Percentiles rank a stretch among this genome's conserved stretches.
Conservation (phyloP, 495 filamentous ascomycete species). For the Penicillium salamii region DNA sequence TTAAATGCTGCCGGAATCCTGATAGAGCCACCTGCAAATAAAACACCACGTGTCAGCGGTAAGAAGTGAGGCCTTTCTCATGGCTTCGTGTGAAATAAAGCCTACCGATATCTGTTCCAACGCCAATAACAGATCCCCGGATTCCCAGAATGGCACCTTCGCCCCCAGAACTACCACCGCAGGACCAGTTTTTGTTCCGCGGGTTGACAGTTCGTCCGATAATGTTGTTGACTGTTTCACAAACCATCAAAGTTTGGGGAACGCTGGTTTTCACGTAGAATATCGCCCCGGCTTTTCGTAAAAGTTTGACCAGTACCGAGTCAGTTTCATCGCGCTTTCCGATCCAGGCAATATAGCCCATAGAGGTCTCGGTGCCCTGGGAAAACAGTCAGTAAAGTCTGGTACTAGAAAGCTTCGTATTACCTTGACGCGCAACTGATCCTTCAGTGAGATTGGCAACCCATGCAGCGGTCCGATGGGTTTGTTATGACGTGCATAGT, state of each 20-base stretch:
- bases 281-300: slow-evolving; percentile 56
- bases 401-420: too few relatives aligned
- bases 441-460: too few relatives aligned
- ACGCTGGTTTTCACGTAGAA: slow-evolving; percentile 66
- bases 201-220: slow-evolving; percentile 52
- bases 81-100: too few relatives aligned
- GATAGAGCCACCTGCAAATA: slow-evolving; percentile 66
- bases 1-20: slow-evolving; percentile 66
- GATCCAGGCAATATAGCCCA: too few relatives aligned
- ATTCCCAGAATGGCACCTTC: slow-evolving; percentile 57
- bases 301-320: slow-evolving; percentile 52
- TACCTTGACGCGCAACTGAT: too few relatives aligned
- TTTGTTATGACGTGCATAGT: too few relatives aligned
- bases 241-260: slow-evolving; percentile 58
- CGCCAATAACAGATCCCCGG: slow-evolving; percentile 52
- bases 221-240: slow-evolving; percentile 58
- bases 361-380: too few relatives aligned
- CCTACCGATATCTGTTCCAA: slow-evolving; percentile 76
- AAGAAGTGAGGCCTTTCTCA: too few relatives aligned
- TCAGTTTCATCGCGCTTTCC: too few relatives aligned
- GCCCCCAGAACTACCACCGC: slow-evolving; percentile 61
- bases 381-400: too few relatives aligned
- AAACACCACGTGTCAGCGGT: too few relatives aligned
- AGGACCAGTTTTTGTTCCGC: slow-evolving; percentile 44
- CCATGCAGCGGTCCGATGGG: too few relatives aligned